Conservation (phyloP, 768 basidiomycete species). For the Agaricus subrufescens region DNA sequence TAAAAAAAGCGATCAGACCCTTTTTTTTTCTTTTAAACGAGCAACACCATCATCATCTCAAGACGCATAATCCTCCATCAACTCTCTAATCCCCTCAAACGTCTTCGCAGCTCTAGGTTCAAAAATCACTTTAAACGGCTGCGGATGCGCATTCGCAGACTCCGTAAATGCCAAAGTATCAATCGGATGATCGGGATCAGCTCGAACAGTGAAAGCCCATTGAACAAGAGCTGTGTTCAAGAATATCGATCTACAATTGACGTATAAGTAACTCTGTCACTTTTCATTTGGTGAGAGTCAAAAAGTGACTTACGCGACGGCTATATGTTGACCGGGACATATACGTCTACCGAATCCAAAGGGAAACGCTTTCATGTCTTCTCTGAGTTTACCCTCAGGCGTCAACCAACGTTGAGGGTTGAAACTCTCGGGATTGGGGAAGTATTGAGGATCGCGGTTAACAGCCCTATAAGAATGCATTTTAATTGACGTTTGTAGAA, state of each 20-base stretch:
- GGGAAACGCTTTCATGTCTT: conserved; percentile 46
- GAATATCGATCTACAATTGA: conserved; percentile 46
- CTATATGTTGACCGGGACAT: conserved; percentile 65
- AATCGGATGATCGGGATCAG: conserved; percentile 50
- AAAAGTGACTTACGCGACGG: conserved; percentile 27
- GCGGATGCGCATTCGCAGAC: conserved; percentile 59
- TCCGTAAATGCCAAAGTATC: conserved; percentile 60
- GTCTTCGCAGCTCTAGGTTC: conserved; percentile 37
- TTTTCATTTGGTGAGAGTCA: background rate
- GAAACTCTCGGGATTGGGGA: conserved; percentile 56
- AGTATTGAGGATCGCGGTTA: conserved; percentile 52
- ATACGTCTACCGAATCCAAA: conserved; percentile 59
- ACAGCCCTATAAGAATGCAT: conserved; percentile 35
- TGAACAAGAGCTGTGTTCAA: conserved; percentile 59
- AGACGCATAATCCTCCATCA: conserved; percentile 36
- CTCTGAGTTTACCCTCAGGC: conserved; percentile 37
- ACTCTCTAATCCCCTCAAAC: conserved; percentile 28
- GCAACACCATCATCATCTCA: conserved; percentile 8
- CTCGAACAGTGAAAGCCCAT: conserved; percentile 58
- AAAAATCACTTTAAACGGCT: conserved; percentile 56
- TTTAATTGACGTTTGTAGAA: background rate
- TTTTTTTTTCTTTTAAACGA: background rate
- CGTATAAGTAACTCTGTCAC: no score
- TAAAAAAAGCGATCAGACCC: background rate
- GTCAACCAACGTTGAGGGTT: conserved; percentile 55